These are phyloP conservation scores for Coleophoma eucalyptorum DNA, from an alignment of 2,329 filamentous ascomycete species.

Conservation along the genomic window DNA sequence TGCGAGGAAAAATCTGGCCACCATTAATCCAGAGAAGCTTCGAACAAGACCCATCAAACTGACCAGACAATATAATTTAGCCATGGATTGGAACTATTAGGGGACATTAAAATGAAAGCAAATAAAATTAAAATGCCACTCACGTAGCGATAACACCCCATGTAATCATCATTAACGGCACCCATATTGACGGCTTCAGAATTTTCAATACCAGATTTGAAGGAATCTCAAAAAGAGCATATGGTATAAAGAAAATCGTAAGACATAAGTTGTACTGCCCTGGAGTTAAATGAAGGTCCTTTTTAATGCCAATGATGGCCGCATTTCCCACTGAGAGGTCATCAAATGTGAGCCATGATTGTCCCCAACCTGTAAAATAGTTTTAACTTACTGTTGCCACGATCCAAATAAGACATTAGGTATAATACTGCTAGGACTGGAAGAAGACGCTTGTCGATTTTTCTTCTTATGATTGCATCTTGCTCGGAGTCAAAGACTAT, in stretches of 20 bases:
- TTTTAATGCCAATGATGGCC: conserved; percentile 7
- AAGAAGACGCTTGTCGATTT: conserved; percentile 10
- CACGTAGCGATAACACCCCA: conserved; percentile 38
- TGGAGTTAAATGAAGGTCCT: conserved; percentile 8
- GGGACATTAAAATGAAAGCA: too few relatives aligned
- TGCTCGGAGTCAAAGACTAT: too few relatives aligned
- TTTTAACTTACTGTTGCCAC: conserved; percentile 1
- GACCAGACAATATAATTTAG: too few relatives aligned
- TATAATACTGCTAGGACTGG: conserved; percentile 10
- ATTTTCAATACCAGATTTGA: conserved; percentile 49
- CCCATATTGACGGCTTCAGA: conserved; percentile 47
- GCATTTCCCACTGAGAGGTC: conserved; percentile 56
- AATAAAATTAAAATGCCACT: too few relatives aligned
- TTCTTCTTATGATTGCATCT: too few relatives aligned
- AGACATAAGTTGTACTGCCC: conserved; percentile 24
- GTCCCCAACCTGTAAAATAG: not conserved
- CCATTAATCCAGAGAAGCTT: conserved; percentile 56
- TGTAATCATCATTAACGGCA: conserved; percentile 31
- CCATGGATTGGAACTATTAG: too few relatives aligned
- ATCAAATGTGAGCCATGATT: conserved; percentile 40
- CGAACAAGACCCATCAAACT: conserved; percentile 56
- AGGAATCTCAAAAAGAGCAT: conserved; percentile 43
- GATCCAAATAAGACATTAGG: conserved; percentile 1
- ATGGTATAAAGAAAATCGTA: conserved; percentile 51
- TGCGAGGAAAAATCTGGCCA: conserved; percentile 62